phyloP scores from a whole-genome alignment of 2,329 filamentous ascomycete genomes.

The Sporothrix phasma region DNA sequence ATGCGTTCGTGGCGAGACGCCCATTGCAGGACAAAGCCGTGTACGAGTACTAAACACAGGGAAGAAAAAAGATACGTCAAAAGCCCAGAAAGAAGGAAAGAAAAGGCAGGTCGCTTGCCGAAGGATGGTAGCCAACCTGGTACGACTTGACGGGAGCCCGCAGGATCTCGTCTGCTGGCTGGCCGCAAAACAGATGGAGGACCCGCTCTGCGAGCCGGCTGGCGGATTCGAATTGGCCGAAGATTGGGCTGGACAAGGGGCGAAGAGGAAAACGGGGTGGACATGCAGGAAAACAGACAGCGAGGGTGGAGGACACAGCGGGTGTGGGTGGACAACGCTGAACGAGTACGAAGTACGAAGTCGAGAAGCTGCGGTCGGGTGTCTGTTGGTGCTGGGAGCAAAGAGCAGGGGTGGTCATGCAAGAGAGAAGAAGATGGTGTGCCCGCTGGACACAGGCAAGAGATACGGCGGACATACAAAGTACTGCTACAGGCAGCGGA shows the following conservation, averaged over 20 bases:
- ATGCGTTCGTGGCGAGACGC: background rate
- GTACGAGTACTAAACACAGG: background rate
- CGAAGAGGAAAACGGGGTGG: background rate
- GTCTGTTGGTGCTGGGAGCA: background rate
- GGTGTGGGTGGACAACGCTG: slow-evolving; percentile 3
- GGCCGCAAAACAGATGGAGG: slow-evolving; percentile 12
- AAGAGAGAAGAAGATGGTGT: background rate
- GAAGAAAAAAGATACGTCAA: background rate
- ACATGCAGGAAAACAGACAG: background rate
- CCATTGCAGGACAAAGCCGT: background rate
- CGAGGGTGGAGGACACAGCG: background rate
- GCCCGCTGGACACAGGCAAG: background rate
- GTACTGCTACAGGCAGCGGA: background rate
- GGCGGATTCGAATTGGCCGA: slow-evolving; percentile 2
- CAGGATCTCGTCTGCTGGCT: slow-evolving; percentile 14
- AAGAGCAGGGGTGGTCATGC: background rate
- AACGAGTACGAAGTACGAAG: too few relatives aligned
- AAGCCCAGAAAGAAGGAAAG: background rate
- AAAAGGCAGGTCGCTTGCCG: background rate
- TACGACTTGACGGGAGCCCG: slow-evolving; percentile 12
- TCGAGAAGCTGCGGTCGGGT: background rate
- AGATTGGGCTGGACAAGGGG: background rate
- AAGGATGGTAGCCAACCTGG: background rate
- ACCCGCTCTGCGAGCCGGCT: background rate
- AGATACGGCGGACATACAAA: background rate